Percentiles rank a stretch among this genome's conserved stretches.
Conservation (phyloP, 2,329 filamentous ascomycete genomes). For the Phyllosticta paracitricarpa region DNA sequence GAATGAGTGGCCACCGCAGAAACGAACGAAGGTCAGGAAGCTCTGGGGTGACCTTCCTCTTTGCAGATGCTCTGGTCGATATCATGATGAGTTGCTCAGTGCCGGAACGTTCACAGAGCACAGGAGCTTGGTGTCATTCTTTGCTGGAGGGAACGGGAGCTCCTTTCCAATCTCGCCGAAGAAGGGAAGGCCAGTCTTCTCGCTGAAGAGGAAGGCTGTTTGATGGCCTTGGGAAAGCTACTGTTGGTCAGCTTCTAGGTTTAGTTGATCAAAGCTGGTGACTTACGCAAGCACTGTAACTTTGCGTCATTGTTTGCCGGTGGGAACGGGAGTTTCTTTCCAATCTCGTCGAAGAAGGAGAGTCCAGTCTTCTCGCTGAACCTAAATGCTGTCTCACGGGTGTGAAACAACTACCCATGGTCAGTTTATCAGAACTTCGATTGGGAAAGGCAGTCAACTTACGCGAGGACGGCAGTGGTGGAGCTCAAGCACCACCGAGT, state of each 20-base stretch:
- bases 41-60: no score
- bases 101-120: no score
- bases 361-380: conserved; percentile 16
- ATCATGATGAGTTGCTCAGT: no score
- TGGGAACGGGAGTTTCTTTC: conserved; percentile 67
- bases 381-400: conserved; percentile 35
- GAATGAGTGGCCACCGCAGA: no score
- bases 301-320: conserved; percentile 76
- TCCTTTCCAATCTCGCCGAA: conserved; percentile 56
- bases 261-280: no score
- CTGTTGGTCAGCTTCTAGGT: no score
- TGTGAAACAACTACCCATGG: conserved; percentile 34
- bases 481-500: conserved; percentile 84
- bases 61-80: no score
- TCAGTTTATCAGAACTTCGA: neutral
- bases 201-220: no score
- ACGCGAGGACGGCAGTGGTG: conserved; percentile 78
- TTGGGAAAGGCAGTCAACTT: conserved; percentile 5
- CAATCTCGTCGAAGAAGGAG: conserved; percentile 39
- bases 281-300: conserved; percentile 77
- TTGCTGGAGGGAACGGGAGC: conserved; percentile 64
- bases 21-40: no score
- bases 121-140: conserved; percentile 44
- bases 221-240: no score
- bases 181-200: conserved; percentile 11